Conservation (phyloP, 164 flowering plant genomes). For the Aristolochia fimbriata region DNA sequence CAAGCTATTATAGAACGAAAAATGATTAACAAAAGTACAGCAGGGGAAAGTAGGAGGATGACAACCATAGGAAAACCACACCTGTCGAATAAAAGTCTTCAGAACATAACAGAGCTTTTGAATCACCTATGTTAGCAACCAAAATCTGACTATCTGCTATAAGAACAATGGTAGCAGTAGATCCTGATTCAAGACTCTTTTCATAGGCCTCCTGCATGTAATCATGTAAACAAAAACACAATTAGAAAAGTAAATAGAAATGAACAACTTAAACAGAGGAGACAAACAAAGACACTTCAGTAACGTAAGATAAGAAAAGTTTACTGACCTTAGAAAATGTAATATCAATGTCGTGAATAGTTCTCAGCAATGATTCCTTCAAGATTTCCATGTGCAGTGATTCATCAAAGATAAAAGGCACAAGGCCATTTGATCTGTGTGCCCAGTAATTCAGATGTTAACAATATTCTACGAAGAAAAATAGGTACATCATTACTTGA, state of each 20-base stretch:
- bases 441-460: background rate
- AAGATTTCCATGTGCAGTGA: slow-evolving; percentile 74
- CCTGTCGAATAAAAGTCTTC: slow-evolving; percentile 42
- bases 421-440: slow-evolving; percentile 39
- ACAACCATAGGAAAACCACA: background rate
- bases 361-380: slow-evolving; percentile 82
- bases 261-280: background rate
- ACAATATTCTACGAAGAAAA: background rate
- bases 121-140: slow-evolving; percentile 93
- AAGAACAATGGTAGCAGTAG: slow-evolving; percentile 78
- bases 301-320: background rate
- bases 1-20: too few relatives aligned
- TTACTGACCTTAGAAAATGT: slow-evolving; percentile 62
- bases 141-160: slow-evolving; percentile 72
- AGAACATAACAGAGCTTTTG: slow-evolving; percentile 88
- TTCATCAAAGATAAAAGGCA: slow-evolving; percentile 37
- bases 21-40: too few relatives aligned
- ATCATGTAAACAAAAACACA: slow-evolving; percentile 7
- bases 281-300: background rate
- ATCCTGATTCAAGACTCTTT: slow-evolving; percentile 61
- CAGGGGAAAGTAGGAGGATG: background rate
- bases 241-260: background rate
- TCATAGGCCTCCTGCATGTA: slow-evolving; percentile 75
- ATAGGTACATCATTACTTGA: background rate
- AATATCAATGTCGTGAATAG: slow-evolving; percentile 79